Base-by-base conservation (phyloP, 1,284 basidiomycete genomes). In the Anthracocystis walkeri region DNA sequence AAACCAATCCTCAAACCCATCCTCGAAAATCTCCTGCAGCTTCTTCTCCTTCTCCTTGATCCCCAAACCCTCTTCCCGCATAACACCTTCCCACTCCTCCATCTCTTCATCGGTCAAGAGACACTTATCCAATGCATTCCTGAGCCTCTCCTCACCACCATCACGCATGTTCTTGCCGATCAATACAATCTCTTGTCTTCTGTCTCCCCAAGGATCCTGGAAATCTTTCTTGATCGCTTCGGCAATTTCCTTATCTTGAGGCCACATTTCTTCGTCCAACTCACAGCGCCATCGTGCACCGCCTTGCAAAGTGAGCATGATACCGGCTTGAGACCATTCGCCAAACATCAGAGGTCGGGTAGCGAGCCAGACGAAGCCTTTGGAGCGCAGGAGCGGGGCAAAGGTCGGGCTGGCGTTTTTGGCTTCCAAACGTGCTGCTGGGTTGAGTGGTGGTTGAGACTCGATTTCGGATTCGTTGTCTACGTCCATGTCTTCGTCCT, bases 261-360 rank as follows among this genome's bases (percentile, higher is more conserved):
- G 86, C 87, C 87, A 88, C 35, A 84, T 76, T 1, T 71, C 67
- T 50, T 85, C 77, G 27, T 85, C 82, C 23, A 85, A 67, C 46
- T 82, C 79, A 70, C 86, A 87, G 59, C 86, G 82, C 87, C 87
- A 88, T 6, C 83, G 79, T 21, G 77, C 80, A 11, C 87, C 87
- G 1, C 86, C 87, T 14, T 78, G 76, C 16, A 87, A 62, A 0
- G 87, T 87, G 48, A 87, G 82, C 82, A 85, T 84, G 51, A 85
- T 83, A 20, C 87, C 87, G 2, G 87, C 87, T 69, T 87, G 87
- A 3, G 83, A 85, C 87, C 87, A 87, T 60, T 88, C 87, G 35
- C 87, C 87, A 50, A 84, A 85, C 75, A 82, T 74, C 20, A 75
- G 29, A 2, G 80, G 79, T 5, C 81, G 78, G 2, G 80, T 82